Evolutionary conservation across 495 filamentous ascomycete genomes (phyloP).

Genomic region (Cudoniella acicularis): DNA sequence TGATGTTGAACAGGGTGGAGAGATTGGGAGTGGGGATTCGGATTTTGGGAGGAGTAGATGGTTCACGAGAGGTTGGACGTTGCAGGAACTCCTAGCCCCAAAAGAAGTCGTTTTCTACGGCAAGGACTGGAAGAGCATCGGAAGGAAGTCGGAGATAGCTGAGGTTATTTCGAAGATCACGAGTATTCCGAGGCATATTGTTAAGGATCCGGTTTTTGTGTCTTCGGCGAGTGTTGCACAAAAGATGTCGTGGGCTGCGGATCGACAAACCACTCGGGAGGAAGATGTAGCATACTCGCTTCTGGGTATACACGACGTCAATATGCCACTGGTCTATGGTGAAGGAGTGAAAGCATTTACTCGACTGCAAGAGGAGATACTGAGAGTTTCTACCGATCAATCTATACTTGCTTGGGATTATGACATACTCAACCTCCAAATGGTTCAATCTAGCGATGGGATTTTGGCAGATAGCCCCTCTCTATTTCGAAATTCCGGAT

Average conservation of each 20-base stretch:
- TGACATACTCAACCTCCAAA: too few species aligned
- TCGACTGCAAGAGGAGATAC: conserved; percentile 27
- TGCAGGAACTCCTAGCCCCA: conserved; percentile 31
- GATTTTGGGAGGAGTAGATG: neutral
- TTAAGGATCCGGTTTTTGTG: neutral
- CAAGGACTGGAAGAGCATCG: conserved; percentile 24
- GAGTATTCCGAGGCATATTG: conserved; percentile 9
- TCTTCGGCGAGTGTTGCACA: conserved; percentile 8
- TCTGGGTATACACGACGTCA: conserved; percentile 9
- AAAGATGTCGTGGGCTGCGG: conserved; percentile 22
- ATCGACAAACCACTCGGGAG: conserved; percentile 19
- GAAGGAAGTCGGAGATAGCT: conserved; percentile 17
- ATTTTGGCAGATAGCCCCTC: neutral
- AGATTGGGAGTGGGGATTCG: neutral
- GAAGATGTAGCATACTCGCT: conserved; percentile 29
- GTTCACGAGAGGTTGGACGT: conserved; percentile 20
- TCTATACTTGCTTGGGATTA: neutral
- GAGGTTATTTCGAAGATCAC: conserved; percentile 21
- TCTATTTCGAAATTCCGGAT: neutral
- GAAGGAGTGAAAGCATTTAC: conserved; percentile 20
- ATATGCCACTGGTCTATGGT: conserved; percentile 30
- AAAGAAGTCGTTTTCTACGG: conserved; percentile 21
- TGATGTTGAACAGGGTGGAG: neutral
- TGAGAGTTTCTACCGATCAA: conserved; percentile 7
- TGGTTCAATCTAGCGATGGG: neutral